Evolutionary conservation across 306 rosid species (phyloP).

Genomic region (Sechiopsis laciniata): DNA sequence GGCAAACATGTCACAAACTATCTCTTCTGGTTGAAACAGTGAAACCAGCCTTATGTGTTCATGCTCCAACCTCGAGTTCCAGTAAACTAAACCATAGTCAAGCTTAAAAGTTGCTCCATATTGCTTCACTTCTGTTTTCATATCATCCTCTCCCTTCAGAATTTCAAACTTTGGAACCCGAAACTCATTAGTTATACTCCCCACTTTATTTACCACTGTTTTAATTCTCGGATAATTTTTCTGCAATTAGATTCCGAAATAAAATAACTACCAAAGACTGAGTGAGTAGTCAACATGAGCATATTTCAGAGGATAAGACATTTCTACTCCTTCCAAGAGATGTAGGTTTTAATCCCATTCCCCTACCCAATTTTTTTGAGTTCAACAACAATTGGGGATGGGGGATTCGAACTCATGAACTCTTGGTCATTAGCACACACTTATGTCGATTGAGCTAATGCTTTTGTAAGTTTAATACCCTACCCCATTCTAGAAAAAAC

Average conservation of each 20-base stretch:
- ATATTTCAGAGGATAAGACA: neutral
- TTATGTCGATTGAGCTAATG: no score
- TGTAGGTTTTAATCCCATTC: neutral
- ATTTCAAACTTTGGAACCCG: conserved; percentile 88
- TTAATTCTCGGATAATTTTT: conserved; percentile 89
- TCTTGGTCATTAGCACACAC: no score
- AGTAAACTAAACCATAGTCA: conserved; percentile 85
- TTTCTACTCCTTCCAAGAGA: neutral
- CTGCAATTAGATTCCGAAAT: conserved; percentile 35
- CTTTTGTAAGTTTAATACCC: neutral
- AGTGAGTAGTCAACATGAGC: neutral
- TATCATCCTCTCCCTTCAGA: conserved; percentile 66
- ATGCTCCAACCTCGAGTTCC: conserved; percentile 97
- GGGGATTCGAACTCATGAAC: no score
- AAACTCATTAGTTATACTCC: conserved; percentile 74
- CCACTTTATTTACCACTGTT: conserved; percentile 88
- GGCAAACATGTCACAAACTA: conserved; percentile 89
- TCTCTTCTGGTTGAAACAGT: conserved; percentile 66
- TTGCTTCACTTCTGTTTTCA: conserved; percentile 92
- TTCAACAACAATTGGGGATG: no score
- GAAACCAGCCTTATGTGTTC: conserved; percentile 88
- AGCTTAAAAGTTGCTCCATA: conserved; percentile 84
- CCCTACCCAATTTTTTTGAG: neutral
- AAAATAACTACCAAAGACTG: conserved; percentile 5
- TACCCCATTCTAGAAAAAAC: neutral